phyloP scores from a whole-genome alignment of 306 rosid genomes.

The Cucurbita ficifolia region DNA sequence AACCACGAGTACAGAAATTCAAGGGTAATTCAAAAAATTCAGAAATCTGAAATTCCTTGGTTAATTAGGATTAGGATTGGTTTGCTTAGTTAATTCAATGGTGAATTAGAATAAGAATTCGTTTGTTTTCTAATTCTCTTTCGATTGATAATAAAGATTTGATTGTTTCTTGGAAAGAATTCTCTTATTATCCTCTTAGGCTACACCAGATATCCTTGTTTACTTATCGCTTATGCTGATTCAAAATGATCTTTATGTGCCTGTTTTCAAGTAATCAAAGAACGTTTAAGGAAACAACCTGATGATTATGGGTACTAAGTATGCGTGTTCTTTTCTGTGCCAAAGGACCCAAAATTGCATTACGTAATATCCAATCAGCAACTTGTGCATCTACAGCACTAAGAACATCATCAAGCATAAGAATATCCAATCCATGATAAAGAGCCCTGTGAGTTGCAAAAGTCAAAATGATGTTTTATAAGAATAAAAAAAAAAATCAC shows the following conservation, averaged over 20 bases:
- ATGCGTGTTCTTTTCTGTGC: conserved; percentile 52
- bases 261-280: background rate
- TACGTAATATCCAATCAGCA: conserved; percentile 58
- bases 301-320: conserved; percentile 70
- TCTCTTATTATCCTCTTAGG: too few relatives aligned
- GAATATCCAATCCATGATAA: conserved; percentile 64
- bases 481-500: background rate
- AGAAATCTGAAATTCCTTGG: too few relatives aligned
- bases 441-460: conserved; percentile 51
- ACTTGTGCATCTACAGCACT: conserved; percentile 91
- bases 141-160: too few relatives aligned
- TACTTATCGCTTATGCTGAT: background rate
- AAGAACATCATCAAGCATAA: conserved; percentile 84
- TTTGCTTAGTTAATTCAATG: too few relatives aligned
- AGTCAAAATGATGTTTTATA: conserved; percentile 4
- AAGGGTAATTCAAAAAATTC: too few relatives aligned
- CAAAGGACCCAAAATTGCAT: conserved; percentile 68
- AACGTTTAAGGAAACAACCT: conserved; percentile 32
- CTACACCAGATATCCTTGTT: background rate
- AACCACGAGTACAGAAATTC: too few relatives aligned
- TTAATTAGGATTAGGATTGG: too few relatives aligned
- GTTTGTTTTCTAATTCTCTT: too few relatives aligned
- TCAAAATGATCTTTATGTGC: background rate
- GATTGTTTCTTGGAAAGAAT: too few relatives aligned
- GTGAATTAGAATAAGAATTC: too few relatives aligned